These are phyloP conservation scores for Pascua sp. DNA, from an alignment of 1,284 basidiomycete genomes.

Conservation along the genomic window DNA sequence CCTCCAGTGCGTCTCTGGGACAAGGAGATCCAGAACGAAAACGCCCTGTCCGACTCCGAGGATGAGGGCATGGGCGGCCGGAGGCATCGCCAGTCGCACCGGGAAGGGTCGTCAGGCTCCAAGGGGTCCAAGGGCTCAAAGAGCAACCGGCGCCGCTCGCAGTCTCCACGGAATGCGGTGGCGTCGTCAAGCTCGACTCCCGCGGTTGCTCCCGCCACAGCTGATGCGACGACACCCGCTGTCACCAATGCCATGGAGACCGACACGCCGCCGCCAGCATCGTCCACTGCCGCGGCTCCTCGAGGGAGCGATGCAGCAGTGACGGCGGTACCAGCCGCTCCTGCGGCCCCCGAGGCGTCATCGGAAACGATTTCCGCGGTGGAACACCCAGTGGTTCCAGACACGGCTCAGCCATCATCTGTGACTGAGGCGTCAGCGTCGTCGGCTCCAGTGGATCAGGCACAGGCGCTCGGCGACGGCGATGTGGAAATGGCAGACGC, in stretches of 20 bases:
- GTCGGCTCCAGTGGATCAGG: background rate
- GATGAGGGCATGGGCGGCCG: conserved; percentile 51
- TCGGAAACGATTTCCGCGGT: no score
- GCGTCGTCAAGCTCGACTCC: background rate
- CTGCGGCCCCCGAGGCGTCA: no score
- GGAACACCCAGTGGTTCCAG: no score
- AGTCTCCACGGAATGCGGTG: conserved; percentile 5
- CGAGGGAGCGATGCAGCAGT: no score
- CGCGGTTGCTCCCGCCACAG: background rate
- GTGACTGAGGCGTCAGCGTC: background rate
- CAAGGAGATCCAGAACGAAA: conserved; percentile 43
- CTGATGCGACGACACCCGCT: background rate
- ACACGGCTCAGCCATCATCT: no score
- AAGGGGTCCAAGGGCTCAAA: conserved; percentile 3
- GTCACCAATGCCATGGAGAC: no score
- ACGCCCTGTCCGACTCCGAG: conserved; percentile 54
- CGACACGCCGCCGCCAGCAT: no score
- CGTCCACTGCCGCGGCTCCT: no score
- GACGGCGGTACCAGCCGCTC: no score
- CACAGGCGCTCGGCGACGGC: background rate
- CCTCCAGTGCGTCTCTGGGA: conserved; percentile 42
- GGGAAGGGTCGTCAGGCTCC: conserved; percentile 8
- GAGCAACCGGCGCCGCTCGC: conserved; percentile 11
- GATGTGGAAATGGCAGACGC: conserved; percentile 20
- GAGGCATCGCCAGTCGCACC: conserved; percentile 44